A percentile compares a stretch with the other conserved stretches of the same genome.
Conservation (phyloP, 1,284 basidiomycete genomes). For the Earliella scabrosa region DNA sequence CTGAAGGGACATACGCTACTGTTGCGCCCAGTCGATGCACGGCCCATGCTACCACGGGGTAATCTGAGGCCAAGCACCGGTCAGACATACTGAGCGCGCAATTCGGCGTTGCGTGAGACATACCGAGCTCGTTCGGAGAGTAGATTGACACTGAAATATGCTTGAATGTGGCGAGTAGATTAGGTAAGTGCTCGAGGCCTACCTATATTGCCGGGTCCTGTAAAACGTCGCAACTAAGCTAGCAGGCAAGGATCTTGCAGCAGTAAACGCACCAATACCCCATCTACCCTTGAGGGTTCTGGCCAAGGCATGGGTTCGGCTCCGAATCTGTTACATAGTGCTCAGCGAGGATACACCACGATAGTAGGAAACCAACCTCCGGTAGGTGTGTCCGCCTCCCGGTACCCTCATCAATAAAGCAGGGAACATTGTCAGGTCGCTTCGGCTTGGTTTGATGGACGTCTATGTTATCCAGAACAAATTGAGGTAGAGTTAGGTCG, state of each 20-base stretch:
- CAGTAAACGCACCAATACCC: neutral
- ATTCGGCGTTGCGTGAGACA: neutral
- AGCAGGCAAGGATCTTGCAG: neutral
- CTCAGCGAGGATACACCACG: neutral
- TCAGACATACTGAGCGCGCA: neutral
- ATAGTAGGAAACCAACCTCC: neutral
- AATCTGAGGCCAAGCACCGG: constrained; percentile 8
- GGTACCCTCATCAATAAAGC: neutral
- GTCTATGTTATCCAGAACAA: neutral
- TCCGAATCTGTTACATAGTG: neutral
- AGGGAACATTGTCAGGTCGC: neutral
- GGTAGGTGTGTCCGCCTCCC: neutral
- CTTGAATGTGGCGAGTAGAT: neutral
- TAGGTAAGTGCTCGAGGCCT: constrained; percentile 5
- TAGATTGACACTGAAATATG: neutral
- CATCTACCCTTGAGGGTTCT: neutral
- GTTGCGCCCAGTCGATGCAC: constrained; percentile 69
- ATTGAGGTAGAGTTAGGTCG: neutral
- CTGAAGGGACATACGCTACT: constrained; percentile 49
- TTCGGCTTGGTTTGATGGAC: neutral
- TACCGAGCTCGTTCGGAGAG: neutral
- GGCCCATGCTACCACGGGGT: constrained; percentile 45
- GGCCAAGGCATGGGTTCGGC: neutral
- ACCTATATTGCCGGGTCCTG: neutral
- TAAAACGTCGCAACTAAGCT: neutral